Evolutionary conservation across 106 monocot genomes (phyloP), one percentile per base, ranked within the genome.

Genomic region (Narthecium ossifragum): DNA sequence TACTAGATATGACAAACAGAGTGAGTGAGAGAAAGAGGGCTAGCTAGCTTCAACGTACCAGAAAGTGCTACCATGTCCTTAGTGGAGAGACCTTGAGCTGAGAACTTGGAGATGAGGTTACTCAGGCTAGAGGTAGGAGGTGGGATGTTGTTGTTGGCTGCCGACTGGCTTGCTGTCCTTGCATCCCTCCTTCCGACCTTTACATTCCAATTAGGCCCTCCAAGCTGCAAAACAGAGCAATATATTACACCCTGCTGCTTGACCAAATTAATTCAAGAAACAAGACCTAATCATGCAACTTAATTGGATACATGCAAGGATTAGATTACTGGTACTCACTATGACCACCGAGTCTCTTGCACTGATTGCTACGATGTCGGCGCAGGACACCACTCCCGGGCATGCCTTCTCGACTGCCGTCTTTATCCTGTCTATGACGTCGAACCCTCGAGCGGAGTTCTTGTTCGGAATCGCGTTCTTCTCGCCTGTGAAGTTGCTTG

Each of bases 41-140:
- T 4, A 38, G 6, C 20, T 27, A 24, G 0, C 28, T 2, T 5
- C 8, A 24, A 21, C 15, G 31, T 74, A 83, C 88, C 88, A 36
- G 79, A 62, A 14, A 90, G 81, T 11, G 89, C 89, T 3, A 90
- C 80, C 81, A 90, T 66, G n/a, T 90, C 89, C 24, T 67, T 78
- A 7, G 75, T 20, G 11, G 85, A 78, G 62, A 90, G 89, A n/a
- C 85, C 78, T 55, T 85, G 74, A 48, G 72, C 49, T 5, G 77
- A 37, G 72, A 85, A 90, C 28, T 72, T 81, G 31, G 89, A 81
- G 71, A 81, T 78, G 62, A 90, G 85, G 8, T 46, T 73, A 41
- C 55, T 78, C 29, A 90, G 85, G 53, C 43, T 75, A 0, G 66
- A 73, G 3, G 75, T 71, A 0, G 85, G 85, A 13, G 65, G 26